These are phyloP conservation scores for Alternaria conjuncta DNA, from an alignment of 2,329 filamentous ascomycete species.

Conservation along the genomic window DNA sequence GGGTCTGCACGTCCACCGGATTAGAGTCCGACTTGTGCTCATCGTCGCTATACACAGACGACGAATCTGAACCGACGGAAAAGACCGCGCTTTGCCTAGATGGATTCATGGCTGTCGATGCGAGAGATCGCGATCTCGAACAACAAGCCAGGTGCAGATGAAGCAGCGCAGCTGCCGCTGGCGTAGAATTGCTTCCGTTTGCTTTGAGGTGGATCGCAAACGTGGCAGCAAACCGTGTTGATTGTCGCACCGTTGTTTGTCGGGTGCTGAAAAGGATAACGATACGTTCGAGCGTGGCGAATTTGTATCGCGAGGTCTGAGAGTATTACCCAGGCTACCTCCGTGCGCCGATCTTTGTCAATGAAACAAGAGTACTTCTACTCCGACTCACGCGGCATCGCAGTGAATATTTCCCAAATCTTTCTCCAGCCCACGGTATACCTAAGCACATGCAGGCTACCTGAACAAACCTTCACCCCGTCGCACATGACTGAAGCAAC, in stretches of 20 bases:
- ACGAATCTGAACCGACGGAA: not conserved
- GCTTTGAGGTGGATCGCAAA: not conserved
- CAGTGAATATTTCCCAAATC: not conserved
- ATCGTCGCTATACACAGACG: not conserved
- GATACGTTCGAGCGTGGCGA: not conserved
- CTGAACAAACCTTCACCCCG: not conserved
- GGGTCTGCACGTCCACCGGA: not conserved
- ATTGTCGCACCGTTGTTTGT: not conserved
- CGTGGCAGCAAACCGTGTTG: not conserved
- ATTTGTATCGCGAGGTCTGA: not conserved
- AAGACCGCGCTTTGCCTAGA: not conserved
- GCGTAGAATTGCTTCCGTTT: not conserved
- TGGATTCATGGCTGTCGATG: not conserved
- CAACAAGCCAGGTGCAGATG: not conserved
- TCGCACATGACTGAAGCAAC: not conserved
- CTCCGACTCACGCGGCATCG: not conserved
- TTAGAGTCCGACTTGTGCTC: not conserved
- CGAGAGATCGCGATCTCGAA: not conserved
- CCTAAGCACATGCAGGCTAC: not conserved
- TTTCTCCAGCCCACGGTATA: not conserved
- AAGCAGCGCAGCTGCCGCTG: not conserved
- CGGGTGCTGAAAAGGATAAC: not conserved
- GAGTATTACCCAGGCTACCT: not conserved
- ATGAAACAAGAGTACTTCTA: not conserved
- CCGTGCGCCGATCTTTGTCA: not conserved